Conservation (phyloP, 2,329 filamentous ascomycete species). For the Leptographium radiaticola region DNA sequence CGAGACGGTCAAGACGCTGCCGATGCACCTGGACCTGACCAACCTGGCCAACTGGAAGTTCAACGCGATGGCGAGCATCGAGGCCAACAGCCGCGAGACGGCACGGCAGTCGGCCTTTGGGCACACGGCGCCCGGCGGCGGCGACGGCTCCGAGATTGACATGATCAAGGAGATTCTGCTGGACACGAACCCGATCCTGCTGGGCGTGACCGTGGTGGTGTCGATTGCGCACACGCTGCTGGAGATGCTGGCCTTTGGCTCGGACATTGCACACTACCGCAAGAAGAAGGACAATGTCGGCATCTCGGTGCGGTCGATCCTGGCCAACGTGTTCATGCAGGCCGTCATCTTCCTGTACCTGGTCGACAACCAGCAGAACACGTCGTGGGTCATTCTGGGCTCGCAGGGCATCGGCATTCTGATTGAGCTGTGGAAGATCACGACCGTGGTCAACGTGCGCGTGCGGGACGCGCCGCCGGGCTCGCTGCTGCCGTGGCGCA, state of each 20-base stretch:
- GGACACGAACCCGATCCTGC: slow-evolving; percentile 84
- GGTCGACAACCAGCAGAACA: slow-evolving; percentile 93
- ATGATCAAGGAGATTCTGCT: slow-evolving; percentile 93
- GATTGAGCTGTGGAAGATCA: slow-evolving; percentile 81
- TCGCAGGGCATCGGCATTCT: slow-evolving; percentile 73
- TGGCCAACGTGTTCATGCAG: slow-evolving; percentile 98
- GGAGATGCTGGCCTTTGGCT: slow-evolving; percentile 92
- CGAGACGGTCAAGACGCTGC: slow-evolving; percentile 69
- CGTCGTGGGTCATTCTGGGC: slow-evolving; percentile 97
- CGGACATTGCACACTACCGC: slow-evolving; percentile 92
- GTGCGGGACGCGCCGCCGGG: slow-evolving; percentile 55
- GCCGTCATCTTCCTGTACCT: slow-evolving; percentile 90
- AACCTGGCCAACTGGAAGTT: slow-evolving; percentile 87
- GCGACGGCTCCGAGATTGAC: slow-evolving; percentile 88
- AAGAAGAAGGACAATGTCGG: slow-evolving; percentile 99
- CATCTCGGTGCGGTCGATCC: slow-evolving; percentile 87
- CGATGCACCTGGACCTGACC: slow-evolving; percentile 70
- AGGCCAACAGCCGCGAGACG: slow-evolving; percentile 75
- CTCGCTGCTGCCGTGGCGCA: slow-evolving; percentile 62
- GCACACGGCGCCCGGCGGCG: slow-evolving; percentile 56
- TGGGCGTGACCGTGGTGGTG: slow-evolving; percentile 72
- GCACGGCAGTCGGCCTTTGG: slow-evolving; percentile 67
- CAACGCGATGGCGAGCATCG: slow-evolving; percentile 68
- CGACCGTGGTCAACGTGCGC: slow-evolving; percentile 83
- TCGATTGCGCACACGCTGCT: slow-evolving; percentile 88